Conservation (phyloP, 169 alveolate genomes). For the Plasmodium gaboni region DNA sequence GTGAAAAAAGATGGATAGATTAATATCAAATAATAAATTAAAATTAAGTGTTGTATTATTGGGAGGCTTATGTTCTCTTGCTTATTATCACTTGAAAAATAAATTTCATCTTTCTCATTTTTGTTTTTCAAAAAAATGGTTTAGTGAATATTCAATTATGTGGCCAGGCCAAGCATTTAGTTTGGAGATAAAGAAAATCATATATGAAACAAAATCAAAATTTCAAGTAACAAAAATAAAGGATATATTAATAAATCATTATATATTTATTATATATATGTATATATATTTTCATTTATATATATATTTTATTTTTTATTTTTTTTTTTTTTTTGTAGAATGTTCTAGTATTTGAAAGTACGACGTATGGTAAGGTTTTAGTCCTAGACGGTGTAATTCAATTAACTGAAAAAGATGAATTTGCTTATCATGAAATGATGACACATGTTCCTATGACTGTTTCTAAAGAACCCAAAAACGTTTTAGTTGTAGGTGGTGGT, state of each 20-base stretch:
- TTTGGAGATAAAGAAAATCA: constrained; percentile 66
- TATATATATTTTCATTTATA: neutral
- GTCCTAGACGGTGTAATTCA: constrained; percentile 87
- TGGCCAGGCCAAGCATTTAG: constrained; percentile 78
- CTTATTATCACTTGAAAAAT: constrained; percentile 42
- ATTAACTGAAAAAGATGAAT: constrained; percentile 82
- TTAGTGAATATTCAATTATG: constrained; percentile 64
- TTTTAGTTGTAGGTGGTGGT: constrained; percentile 89
- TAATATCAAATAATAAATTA: constrained; percentile 16
- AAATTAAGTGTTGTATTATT: constrained; percentile 24
- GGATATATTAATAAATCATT: neutral
- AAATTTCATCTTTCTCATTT: constrained; percentile 8
- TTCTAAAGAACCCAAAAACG: constrained; percentile 84
- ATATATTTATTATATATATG: neutral
- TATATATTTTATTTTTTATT: neutral
- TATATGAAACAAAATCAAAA: constrained; percentile 78
- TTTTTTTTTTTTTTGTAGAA: constrained; percentile 7
- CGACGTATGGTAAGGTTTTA: constrained; percentile 80
- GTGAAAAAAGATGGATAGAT: constrained; percentile 47
- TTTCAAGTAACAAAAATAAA: constrained; percentile 74
- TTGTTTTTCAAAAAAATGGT: constrained; percentile 61
- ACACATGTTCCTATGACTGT: constrained; percentile 83
- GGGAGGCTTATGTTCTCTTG: constrained; percentile 62
- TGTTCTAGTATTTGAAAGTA: constrained; percentile 79
- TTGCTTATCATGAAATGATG: constrained; percentile 88